phyloP scores from a whole-genome alignment of 2,329 filamentous ascomycete genomes.

The Clarireedia hainanense region DNA sequence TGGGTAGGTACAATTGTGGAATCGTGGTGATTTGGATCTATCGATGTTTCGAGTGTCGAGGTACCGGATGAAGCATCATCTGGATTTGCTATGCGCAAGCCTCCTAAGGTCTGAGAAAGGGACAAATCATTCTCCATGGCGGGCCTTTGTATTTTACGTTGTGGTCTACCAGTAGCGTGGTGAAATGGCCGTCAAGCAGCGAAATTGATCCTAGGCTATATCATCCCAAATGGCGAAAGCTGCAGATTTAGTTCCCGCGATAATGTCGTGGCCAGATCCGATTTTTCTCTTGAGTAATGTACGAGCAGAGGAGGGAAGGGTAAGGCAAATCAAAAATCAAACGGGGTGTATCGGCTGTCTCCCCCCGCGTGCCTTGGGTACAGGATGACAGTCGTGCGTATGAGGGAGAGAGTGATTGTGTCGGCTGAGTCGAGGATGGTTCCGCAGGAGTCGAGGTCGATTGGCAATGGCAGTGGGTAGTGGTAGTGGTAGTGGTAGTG shows the following conservation, averaged over 20 bases:
- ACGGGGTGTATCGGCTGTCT: too few relatives aligned
- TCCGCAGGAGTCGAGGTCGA: too few relatives aligned
- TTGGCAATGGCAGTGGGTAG: too few relatives aligned
- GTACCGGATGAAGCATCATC: slow-evolving; percentile 39
- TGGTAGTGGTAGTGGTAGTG: too few relatives aligned
- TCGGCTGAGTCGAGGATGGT: too few relatives aligned
- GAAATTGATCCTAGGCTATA: slow-evolving; percentile 11
- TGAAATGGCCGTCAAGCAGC: slow-evolving; percentile 7
- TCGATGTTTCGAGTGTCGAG: slow-evolving; percentile 21
- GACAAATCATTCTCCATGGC: slow-evolving; percentile 87
- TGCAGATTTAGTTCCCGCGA: slow-evolving; percentile 3
- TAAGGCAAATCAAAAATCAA: too few relatives aligned
- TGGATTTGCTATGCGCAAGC: slow-evolving; percentile 93
- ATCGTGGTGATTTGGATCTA: slow-evolving; percentile 18
- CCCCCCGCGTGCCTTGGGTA: too few relatives aligned
- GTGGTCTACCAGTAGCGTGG: not conserved
- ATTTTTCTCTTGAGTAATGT: too few relatives aligned
- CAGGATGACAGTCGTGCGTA: too few relatives aligned
- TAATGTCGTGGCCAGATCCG: not conserved
- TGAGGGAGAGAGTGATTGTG: too few relatives aligned
- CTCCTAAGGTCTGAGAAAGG: slow-evolving; percentile 85
- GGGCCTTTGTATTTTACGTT: not conserved
- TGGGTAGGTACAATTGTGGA: slow-evolving; percentile 9
- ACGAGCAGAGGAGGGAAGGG: too few relatives aligned
- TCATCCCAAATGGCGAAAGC: slow-evolving; percentile 8